A percentile compares a stretch with the other conserved stretches of the same genome.
Conservation (phyloP, 495 filamentous ascomycete genomes). For the Aspergillus ostianus region DNA sequence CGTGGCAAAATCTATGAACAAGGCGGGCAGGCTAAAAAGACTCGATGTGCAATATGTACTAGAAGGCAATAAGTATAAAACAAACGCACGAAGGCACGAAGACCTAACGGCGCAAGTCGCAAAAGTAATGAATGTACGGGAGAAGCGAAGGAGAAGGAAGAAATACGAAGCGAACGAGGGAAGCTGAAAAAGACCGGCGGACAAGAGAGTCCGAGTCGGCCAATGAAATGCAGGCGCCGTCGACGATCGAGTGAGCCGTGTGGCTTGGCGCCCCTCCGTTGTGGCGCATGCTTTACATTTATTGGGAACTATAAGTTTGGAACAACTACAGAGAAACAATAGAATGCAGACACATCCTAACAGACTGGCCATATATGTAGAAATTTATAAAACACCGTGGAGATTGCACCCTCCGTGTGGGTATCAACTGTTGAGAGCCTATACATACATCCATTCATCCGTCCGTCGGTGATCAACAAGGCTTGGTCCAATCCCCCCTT, state of each 20-base stretch:
- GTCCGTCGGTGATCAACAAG: neutral
- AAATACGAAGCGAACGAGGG: slow-evolving; percentile 13
- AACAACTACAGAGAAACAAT: too few relatives aligned
- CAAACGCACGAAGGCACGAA: neutral
- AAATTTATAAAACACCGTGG: neutral
- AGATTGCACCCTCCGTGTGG: slow-evolving; percentile 1
- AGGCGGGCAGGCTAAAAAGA: slow-evolving; percentile 8
- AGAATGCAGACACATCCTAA: too few relatives aligned
- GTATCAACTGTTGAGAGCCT: slow-evolving; percentile 9
- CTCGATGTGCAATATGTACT: slow-evolving; percentile 23
- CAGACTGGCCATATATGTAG: too few relatives aligned
- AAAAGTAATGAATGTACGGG: slow-evolving; percentile 11
- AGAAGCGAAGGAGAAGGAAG: slow-evolving; percentile 15
- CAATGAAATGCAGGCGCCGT: neutral
- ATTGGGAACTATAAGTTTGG: too few relatives aligned
- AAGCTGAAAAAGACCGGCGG: slow-evolving; percentile 14
- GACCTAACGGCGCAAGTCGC: slow-evolving; percentile 10
- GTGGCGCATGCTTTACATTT: too few relatives aligned
- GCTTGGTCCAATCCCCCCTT: slow-evolving; percentile 17
- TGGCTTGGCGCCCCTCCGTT: slow-evolving; percentile 5
- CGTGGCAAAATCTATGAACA: slow-evolving; percentile 9
- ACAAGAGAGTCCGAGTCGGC: slow-evolving; percentile 5
- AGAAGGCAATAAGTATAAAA: slow-evolving; percentile 8
- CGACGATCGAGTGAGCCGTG: slow-evolving; percentile 5
- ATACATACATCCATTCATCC: slow-evolving; percentile 8